phyloP scores from a whole-genome alignment of 108 stramenopile genomes.

The Cyclotella baltica region DNA sequence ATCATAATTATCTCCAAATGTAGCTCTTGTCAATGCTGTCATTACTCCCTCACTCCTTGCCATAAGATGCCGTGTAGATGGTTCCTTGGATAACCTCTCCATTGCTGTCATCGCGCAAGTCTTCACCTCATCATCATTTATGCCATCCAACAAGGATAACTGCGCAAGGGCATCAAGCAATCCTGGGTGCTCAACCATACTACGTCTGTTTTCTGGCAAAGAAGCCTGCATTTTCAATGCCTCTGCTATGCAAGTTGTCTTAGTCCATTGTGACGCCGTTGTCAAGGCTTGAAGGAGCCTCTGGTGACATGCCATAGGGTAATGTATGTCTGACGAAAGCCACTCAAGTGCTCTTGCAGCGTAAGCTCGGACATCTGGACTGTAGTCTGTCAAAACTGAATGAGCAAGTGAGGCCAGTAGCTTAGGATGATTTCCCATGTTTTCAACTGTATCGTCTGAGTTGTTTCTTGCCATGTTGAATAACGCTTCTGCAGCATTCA shows the following conservation, averaged over 20 bases:
- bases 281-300: conserved; percentile 39
- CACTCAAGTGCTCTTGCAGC: conserved; percentile 54
- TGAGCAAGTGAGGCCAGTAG: conserved; percentile 52
- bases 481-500: conserved; percentile 56
- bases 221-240: conserved; percentile 51
- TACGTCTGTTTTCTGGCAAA: conserved; percentile 37
- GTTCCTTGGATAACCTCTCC: conserved; percentile 45
- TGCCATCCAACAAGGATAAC: conserved; percentile 45
- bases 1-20: conserved; percentile 39
- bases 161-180: conserved; percentile 49
- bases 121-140: conserved; percentile 51
- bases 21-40: conserved; percentile 52
- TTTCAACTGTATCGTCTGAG: conserved; percentile 46
- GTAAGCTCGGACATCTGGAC: conserved; percentile 52
- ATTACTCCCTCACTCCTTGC: conserved; percentile 49
- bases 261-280: conserved; percentile 55
- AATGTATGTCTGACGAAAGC: conserved; percentile 51
- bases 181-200: conserved; percentile 51
- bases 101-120: conserved; percentile 49
- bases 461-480: conserved; percentile 57
- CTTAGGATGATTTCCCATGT: conserved; percentile 50
- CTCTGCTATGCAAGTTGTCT: conserved; percentile 53
- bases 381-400: conserved; percentile 51
- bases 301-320: conserved; percentile 45
- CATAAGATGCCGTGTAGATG: conserved; percentile 39